Evolutionary conservation across 352 stramenopile genomes (phyloP).

Genomic region (Phytophthora ramorum): DNA sequence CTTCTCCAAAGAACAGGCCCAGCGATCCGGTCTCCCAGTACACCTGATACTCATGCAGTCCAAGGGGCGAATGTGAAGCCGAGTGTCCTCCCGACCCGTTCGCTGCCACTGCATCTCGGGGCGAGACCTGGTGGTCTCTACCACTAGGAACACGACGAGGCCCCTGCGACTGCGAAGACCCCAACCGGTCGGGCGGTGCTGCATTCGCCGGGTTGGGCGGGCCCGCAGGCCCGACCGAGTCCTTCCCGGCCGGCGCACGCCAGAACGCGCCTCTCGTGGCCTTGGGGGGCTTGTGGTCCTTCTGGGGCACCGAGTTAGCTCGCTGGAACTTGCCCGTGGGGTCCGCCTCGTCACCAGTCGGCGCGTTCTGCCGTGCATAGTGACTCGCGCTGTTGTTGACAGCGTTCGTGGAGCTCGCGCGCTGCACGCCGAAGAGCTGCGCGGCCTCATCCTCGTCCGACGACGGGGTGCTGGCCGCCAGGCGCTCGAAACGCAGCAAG

Average conservation of each 20-base stretch:
- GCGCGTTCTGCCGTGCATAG: conserved; percentile 37
- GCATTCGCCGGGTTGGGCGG: conserved; percentile 9
- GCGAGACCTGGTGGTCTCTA: conserved; percentile 52
- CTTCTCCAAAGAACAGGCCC: conserved; percentile 87
- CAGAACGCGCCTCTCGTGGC: conserved; percentile 66
- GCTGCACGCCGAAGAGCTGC: conserved; percentile 51
- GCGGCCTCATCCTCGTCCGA: conserved; percentile 55
- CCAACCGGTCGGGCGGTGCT: conserved; percentile 17
- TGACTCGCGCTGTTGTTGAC: conserved; percentile 36
- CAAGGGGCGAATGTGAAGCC: conserved; percentile 19
- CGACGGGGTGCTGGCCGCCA: conserved; percentile 52
- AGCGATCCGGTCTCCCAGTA: conserved; percentile 83
- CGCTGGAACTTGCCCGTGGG: conserved; percentile 48
- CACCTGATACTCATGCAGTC: conserved; percentile 68
- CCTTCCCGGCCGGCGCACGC: conserved; percentile 50
- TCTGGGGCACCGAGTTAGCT: conserved; percentile 66
- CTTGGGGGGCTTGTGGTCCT: conserved; percentile 54
- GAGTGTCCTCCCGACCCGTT: conserved; percentile 8
- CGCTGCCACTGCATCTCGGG: conserved; percentile 26
- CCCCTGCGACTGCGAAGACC: conserved; percentile 10
- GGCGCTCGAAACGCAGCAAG: conserved; percentile 80
- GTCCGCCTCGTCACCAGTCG: conserved; percentile 26
- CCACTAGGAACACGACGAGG: conserved; percentile 22
- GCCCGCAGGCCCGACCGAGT: conserved; percentile 30
- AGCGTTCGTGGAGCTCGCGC: conserved; percentile 54